Evolutionary conservation across 2,329 filamentous ascomycete genomes (phyloP).

Genomic region (Claviceps quebecensis): DNA sequence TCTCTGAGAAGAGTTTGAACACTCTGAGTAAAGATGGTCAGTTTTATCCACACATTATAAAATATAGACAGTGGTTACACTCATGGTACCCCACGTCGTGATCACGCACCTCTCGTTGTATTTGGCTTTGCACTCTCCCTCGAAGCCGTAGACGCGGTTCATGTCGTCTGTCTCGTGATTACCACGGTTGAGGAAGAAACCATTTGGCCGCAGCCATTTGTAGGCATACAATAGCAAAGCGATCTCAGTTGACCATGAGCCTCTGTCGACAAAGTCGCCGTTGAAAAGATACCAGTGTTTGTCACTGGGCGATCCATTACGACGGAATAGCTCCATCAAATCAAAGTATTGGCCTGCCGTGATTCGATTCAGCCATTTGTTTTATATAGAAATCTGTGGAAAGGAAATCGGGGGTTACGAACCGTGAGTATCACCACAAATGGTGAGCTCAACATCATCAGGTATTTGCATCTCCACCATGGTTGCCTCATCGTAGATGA

Average conservation of each 20-base stretch:
- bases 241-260: slow-evolving; percentile 97
- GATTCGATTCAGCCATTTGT: not conserved
- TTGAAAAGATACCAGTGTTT: slow-evolving; percentile 96
- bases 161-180: slow-evolving; percentile 99
- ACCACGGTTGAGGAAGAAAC: slow-evolving; percentile 90
- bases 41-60: not conserved
- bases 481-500: slow-evolving; percentile 84
- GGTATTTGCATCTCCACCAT: slow-evolving; percentile 90
- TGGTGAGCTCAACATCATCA: slow-evolving; percentile 66
- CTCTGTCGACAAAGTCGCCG: slow-evolving; percentile 94
- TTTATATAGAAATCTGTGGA: not conserved
- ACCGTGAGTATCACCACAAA: slow-evolving; percentile 97
- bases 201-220: slow-evolving; percentile 82
- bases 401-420: slow-evolving; percentile 16
- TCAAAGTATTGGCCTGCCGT: slow-evolving; percentile 83
- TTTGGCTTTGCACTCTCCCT: slow-evolving; percentile 96
- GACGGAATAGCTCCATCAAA: slow-evolving; percentile 85
- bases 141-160: slow-evolving; percentile 97
- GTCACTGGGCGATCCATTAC: slow-evolving; percentile 73
- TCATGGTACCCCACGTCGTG: not conserved
- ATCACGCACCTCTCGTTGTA: slow-evolving; percentile 60
- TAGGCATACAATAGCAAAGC: slow-evolving; percentile 86
- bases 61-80: not conserved
- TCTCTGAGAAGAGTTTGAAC: slow-evolving; percentile 97
- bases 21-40: slow-evolving; percentile 31